These are phyloP conservation scores for Salvia rosmarinus DNA, from an alignment of 257 asterid genomes.

Conservation along the genomic window DNA sequence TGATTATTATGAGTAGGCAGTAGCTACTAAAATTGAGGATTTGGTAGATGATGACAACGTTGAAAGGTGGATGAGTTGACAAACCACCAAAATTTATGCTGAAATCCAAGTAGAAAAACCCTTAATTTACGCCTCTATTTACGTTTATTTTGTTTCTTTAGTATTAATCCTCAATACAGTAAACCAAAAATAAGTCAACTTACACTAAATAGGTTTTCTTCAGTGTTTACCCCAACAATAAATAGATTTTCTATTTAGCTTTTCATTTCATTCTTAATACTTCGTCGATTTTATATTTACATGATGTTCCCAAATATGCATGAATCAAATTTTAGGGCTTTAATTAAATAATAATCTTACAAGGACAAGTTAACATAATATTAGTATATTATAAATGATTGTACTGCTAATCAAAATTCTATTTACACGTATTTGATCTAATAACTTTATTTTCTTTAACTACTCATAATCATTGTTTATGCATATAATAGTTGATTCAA, in stretches of 20 bases:
- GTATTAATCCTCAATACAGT: neutral
- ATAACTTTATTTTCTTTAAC: neutral
- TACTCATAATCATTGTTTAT: neutral
- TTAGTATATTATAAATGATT: no score
- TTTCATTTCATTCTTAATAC: no score
- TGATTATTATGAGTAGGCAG: neutral
- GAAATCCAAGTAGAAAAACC: constrained; percentile 14
- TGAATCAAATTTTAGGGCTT: neutral
- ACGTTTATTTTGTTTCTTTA: constrained; percentile 3
- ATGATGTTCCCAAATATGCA: neutral
- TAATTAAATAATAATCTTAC: neutral
- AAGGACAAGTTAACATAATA: no score
- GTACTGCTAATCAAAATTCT: no score
- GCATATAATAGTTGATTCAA: neutral
- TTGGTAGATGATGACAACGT: constrained; percentile 21
- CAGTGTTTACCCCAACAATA: no score
- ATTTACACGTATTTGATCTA: neutral
- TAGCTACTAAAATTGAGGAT: constrained; percentile 18
- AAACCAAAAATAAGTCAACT: constrained; percentile 20
- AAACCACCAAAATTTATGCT: constrained; percentile 18
- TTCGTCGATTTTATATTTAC: neutral
- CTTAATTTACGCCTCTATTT: constrained; percentile 37
- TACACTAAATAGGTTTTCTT: constrained; percentile 6
- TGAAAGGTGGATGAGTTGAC: constrained; percentile 26
- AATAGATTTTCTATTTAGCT: no score